Conservation (phyloP, 805 yeast species). For the Allodekkera sacchari region DNA sequence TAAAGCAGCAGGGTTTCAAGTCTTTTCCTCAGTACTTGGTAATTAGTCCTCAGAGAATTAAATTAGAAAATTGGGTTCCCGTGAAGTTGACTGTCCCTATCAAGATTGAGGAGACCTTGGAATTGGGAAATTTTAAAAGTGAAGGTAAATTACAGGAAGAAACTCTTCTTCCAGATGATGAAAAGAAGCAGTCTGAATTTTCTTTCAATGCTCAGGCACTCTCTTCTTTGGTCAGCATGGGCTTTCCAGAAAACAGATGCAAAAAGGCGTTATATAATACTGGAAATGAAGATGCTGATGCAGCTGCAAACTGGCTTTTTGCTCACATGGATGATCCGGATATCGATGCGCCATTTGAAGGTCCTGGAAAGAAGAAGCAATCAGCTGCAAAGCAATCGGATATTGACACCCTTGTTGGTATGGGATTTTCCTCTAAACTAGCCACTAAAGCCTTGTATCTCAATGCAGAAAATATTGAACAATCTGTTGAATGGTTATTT, state of each 20-base stretch:
- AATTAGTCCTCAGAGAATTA: constrained; percentile 70
- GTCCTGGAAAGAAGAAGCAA: constrained; percentile 13
- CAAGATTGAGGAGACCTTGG: constrained; percentile 31
- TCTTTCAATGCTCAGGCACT: constrained; percentile 49
- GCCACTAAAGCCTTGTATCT: constrained; percentile 66
- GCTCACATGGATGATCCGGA: constrained; percentile 81
- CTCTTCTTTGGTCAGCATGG: constrained; percentile 63
- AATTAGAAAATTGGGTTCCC: constrained; percentile 86
- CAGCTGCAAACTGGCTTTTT: constrained; percentile 86
- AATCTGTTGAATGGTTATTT: constrained; percentile 90
- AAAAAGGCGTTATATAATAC: constrained; percentile 64
- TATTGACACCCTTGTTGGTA: constrained; percentile 42
- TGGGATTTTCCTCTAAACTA: constrained; percentile 70
- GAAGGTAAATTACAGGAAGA: constrained; percentile 36
- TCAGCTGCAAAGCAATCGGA: constrained; percentile 22
- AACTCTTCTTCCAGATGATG: constrained; percentile 28
- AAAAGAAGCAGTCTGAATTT: constrained; percentile 26
- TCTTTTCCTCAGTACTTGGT: constrained; percentile 67
- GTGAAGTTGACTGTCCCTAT: constrained; percentile 72
- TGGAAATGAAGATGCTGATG: constrained; percentile 55
- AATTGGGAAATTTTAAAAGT: constrained; percentile 34
- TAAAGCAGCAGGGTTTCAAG: constrained; percentile 40
- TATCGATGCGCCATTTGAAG: constrained; percentile 55
- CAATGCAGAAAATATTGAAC: constrained; percentile 54
- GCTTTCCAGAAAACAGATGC: constrained; percentile 67